Percentiles rank a stretch among this genome's conserved stretches.
These are phyloP conservation scores for Backusella liffmaniae DNA, from an alignment of 192 early-diverging fungal genomes.

Conservation along the genomic window DNA sequence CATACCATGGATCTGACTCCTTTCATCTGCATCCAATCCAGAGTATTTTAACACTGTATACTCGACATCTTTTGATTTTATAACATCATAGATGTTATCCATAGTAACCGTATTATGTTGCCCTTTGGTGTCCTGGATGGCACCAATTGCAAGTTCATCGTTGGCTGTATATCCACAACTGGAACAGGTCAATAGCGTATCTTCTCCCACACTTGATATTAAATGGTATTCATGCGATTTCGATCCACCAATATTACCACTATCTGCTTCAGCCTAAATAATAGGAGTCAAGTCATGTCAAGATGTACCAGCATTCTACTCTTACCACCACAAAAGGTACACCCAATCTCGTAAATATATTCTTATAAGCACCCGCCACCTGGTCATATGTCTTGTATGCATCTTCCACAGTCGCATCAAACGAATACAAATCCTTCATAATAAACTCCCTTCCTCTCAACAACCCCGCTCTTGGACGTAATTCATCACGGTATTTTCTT, in stretches of 20 bases:
- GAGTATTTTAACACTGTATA: background rate
- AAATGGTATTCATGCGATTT: constrained; percentile 91
- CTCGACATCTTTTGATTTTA: background rate
- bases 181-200: constrained; percentile 68
- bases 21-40: background rate
- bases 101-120: background rate
- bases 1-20: background rate
- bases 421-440: constrained; percentile 97
- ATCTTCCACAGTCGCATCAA: constrained; percentile 66
- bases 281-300: too few relatives aligned
- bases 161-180: constrained; percentile 84
- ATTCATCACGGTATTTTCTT: constrained; percentile 83
- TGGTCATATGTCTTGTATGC: constrained; percentile 77
- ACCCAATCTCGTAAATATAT: constrained; percentile 74
- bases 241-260: constrained; percentile 88
- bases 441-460: constrained; percentile 87
- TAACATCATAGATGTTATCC: background rate
- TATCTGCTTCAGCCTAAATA: constrained; percentile 79
- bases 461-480: constrained; percentile 79
- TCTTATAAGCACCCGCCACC: constrained; percentile 72
- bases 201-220: constrained; percentile 75
- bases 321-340: constrained; percentile 73
- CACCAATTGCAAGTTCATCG: constrained; percentile 70
- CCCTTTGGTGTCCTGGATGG: background rate
- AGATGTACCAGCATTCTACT: too few relatives aligned